Conservation (phyloP, 176 grass and related monocot genomes). For the Lolium multiflorum region DNA sequence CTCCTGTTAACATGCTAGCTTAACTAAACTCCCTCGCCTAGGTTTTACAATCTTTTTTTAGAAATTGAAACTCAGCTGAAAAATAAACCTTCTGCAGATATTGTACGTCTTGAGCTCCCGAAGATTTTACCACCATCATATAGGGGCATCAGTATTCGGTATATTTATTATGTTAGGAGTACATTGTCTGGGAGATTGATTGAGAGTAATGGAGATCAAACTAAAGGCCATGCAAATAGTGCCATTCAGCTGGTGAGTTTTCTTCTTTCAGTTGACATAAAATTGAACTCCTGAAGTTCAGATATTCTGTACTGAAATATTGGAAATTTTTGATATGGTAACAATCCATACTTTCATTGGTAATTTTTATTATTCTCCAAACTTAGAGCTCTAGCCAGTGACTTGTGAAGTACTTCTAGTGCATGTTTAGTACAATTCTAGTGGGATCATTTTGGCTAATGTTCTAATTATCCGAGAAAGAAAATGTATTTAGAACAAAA, state of each 20-base stretch:
- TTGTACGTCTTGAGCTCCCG: constrained; percentile 78
- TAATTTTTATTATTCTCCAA: constrained; percentile 30
- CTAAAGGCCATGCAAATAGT: constrained; percentile 54
- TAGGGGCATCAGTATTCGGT: constrained; percentile 86
- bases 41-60: background rate
- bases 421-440: constrained; percentile 4
- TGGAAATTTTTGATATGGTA: background rate
- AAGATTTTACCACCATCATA: constrained; percentile 93
- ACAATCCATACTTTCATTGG: constrained; percentile 22
- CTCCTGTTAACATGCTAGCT: background rate
- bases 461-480: constrained; percentile 12
- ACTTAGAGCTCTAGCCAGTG: constrained; percentile 28
- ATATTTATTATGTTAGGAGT: constrained; percentile 92
- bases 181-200: constrained; percentile 70
- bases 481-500: constrained; percentile 3
- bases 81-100: constrained; percentile 59
- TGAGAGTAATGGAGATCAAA: constrained; percentile 57
- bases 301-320: constrained; percentile 18
- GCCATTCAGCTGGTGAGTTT: constrained; percentile 77
- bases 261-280: constrained; percentile 2
- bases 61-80: constrained; percentile 26
- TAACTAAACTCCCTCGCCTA: background rate
- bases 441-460: background rate
- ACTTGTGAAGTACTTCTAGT: constrained; percentile 15
- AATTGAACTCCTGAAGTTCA: constrained; percentile 34